Base-by-base conservation (phyloP, 768 basidiomycete species). In the Kwoniella sp. region DNA sequence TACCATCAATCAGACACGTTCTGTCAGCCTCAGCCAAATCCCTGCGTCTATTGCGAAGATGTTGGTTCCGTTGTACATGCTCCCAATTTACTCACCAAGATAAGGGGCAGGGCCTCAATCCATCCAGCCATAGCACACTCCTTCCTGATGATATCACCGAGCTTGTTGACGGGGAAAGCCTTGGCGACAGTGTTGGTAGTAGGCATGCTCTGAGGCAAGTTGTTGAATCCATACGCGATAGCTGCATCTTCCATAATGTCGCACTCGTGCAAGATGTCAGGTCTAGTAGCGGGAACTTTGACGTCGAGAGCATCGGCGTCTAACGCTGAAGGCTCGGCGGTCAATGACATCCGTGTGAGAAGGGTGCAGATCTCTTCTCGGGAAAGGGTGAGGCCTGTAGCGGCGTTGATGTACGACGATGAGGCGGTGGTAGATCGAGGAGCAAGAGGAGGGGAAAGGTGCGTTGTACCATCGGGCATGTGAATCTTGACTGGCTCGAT, bases 161-260 rank as follows among this genome's bases (percentile, higher is more conserved):
- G 83, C 78, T 88, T 92, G 82, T 90, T 94, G 69, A 96, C 87
- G 1, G 88, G 87, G 61, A 93, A 83, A 10, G 92, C 92, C 76
- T 95, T 92, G 22, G 91, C 95, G 40, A 98, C 91, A 7, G 96
- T 98, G 78, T 89, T 94, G 19, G 94, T 96, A 7, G 87, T 82
- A 1, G 96, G 96, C 86, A 99, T 93, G 15, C 86, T 88, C 71
- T 90, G 86, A 1, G 92, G 91, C 26, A 99, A 84, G 72, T 95
- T 96, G 83, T 99, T 97, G 84, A 92, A 98, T 1, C 96, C 96
- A 76, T 94, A 96, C 0, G 93, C 96, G 68, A 99, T 91, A 10
- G 96, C 96, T 1, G 89, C 92, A 68, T 99, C 96, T 78, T 99
- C 96, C 88, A 99, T 90, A 77, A 98, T 86, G 77, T 99, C 96